Base-by-base conservation (phyloP, 164 flowering plant genomes). In the Protea cynaroides region DNA sequence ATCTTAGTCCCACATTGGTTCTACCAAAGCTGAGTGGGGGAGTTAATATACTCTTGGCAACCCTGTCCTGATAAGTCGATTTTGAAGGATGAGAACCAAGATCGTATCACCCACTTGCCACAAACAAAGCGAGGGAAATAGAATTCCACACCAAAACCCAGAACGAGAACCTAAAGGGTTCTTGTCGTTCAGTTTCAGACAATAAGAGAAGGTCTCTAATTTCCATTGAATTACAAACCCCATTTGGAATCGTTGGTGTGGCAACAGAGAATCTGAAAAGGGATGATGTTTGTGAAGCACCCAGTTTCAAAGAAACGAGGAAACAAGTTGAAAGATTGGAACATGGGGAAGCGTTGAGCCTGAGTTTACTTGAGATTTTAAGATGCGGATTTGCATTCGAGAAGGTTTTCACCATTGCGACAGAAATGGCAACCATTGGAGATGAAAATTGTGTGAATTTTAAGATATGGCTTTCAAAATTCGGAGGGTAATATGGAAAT, bases 121-220 rank as follows among this genome's bases (percentile, higher is more conserved):
- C 87, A 51, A 77, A 77, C 67, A 77, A 69, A 53, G 64, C 85
- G 52, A 90, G 69, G 22, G 90, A 86, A 1, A 84, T 51, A 60
- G 90, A 85, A 11, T 92, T 84, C 87, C 97, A 87, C 18, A 86
- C 56, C 64, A 83, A 25, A n/a, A 83, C 94, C 89, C 83, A 83
- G 10, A 90, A 67, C 2, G 75, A 34, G 61, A 78, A 70, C 53
- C 81, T 81, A 37, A 69, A 54, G 2, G 88, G 83, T 19, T 50
- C 61, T 8, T 59, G 66, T 57, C 22, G 57, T 22, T 37, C n/a
- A 34, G 37, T 50, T 49, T 77, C 77, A 18, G 37, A 36, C 21
- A 37, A 62, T 1, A 63, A 61, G 23, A 78, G 8, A 54, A 63
- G 25, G 19, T 72, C 75, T 7, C 55, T 37, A 8, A 75, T 69